These are phyloP conservation scores for Quercus tomentella DNA, from an alignment of 331 rosid species.

Conservation along the genomic window DNA sequence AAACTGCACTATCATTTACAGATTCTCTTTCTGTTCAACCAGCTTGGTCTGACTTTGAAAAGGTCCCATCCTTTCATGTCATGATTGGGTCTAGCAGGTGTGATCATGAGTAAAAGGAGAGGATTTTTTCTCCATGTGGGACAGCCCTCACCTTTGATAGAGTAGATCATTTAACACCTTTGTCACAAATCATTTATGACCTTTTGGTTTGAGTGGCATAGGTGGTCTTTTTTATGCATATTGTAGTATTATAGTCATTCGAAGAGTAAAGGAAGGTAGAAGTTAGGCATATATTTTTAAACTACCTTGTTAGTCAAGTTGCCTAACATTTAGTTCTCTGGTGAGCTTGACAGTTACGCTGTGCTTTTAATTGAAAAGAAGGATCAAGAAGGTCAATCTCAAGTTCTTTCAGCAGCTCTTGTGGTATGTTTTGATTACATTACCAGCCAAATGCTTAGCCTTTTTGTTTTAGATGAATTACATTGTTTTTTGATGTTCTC, in stretches of 20 bases:
- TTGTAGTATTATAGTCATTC: neutral
- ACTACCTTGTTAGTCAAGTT: neutral
- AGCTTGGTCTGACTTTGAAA: too few species aligned
- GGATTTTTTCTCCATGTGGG: neutral
- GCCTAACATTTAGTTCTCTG: conserved; percentile 18
- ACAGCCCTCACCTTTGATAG: neutral
- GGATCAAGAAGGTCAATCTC: conserved; percentile 87
- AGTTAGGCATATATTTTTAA: neutral
- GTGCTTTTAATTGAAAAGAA: conserved; percentile 70
- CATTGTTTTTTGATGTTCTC: neutral
- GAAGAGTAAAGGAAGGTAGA: neutral
- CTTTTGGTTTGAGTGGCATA: neutral
- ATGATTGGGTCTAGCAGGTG: too few species aligned
- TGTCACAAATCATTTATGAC: neutral
- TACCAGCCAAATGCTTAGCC: neutral
- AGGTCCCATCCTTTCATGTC: too few species aligned
- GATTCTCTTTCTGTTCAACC: too few species aligned
- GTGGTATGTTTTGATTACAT: conserved; percentile 45
- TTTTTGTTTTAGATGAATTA: neutral
- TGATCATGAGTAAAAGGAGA: neutral
- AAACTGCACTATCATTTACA: too few species aligned
- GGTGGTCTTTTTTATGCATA: neutral
- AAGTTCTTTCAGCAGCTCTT: conserved; percentile 87
- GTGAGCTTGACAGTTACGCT: conserved; percentile 60
- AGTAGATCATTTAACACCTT: neutral